phyloP scores from a whole-genome alignment of 148 eudicot genomes.

The Rhododendron simsii region DNA sequence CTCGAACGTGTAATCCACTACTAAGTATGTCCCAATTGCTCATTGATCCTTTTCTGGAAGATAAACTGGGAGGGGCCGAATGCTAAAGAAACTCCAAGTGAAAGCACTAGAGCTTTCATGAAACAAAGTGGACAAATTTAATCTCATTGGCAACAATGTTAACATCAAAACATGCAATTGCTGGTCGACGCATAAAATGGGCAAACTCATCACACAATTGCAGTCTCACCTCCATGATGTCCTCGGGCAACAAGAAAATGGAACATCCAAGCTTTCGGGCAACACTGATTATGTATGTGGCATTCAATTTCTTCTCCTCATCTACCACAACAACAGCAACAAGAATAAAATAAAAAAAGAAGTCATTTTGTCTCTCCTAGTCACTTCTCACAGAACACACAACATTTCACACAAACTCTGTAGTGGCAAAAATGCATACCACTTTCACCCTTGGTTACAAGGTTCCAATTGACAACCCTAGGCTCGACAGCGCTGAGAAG shows the following conservation, averaged over 20 bases:
- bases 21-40: neutral
- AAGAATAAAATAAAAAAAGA: neutral
- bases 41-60: neutral
- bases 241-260: slow-evolving; percentile 90
- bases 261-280: slow-evolving; percentile 97
- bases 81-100: neutral
- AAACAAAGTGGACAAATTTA: neutral
- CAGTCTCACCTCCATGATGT: slow-evolving; percentile 79
- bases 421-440: slow-evolving; percentile 37
- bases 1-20: neutral
- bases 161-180: neutral
- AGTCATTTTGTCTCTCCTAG: neutral
- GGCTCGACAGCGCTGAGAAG: slow-evolving; percentile 92
- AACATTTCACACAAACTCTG: neutral
- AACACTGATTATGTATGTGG: slow-evolving; percentile 92
- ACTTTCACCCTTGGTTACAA: slow-evolving; percentile 86
- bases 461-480: slow-evolving; percentile 95
- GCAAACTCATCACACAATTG: neutral
- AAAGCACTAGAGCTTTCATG: neutral
- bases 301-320: slow-evolving; percentile 93
- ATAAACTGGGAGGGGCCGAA: neutral
- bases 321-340: slow-evolving; percentile 31
- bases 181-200: neutral
- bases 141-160: neutral
- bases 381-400: neutral